Evolutionary conservation across 768 basidiomycete species (phyloP), one percentile per base, ranked within the genome.

Genomic region (Filobasidium floriforme): DNA sequence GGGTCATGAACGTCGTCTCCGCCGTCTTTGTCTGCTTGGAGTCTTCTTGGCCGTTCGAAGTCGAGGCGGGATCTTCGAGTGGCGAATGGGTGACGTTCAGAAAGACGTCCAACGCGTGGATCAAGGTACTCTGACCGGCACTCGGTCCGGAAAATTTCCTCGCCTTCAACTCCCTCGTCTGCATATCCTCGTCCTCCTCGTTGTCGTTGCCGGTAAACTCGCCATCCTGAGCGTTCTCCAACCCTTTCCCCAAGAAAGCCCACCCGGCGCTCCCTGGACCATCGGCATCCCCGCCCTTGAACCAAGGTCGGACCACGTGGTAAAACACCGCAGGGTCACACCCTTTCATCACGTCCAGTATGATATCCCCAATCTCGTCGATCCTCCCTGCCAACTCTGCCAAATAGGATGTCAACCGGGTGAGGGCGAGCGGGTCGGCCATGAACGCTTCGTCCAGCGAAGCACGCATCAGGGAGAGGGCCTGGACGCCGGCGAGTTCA

Each of bases 261-360:
- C 81, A 82, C 44, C 78, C 79, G 3, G 70, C 49, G 28, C 70
- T 71, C 22, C 68, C 66, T 4, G 77, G 76, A 22, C 77, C 76
- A 52, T 76, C 84, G 80, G 54, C 83, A 70, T 88, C 86, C 69
- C 88, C 89, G 15, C 93, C 93, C 62, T 87, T 86, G 80, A 85
- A 94, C 94, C 94, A 99, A 1, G 91, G 92, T 61, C 94, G 85
- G 70, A 91, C 85, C 65, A 87, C 82, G 84, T 88, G 89, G 79
- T 92, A 93, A 80, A 99, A 97, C 19, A 83, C 81, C 1, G 83
- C 81, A 0, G 91, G 90, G 54, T 86, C 84, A 74, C 91, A 89
- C 12, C 85, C 86, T 18, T 85, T 80, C 62, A 85, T 84, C 29
- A 93, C 85, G 46, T 80, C 79, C 43, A 86, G 80, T 41, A 96